phyloP scores from a whole-genome alignment of 805 yeast species.

The Hanseniaspora valbyensis region DNA sequence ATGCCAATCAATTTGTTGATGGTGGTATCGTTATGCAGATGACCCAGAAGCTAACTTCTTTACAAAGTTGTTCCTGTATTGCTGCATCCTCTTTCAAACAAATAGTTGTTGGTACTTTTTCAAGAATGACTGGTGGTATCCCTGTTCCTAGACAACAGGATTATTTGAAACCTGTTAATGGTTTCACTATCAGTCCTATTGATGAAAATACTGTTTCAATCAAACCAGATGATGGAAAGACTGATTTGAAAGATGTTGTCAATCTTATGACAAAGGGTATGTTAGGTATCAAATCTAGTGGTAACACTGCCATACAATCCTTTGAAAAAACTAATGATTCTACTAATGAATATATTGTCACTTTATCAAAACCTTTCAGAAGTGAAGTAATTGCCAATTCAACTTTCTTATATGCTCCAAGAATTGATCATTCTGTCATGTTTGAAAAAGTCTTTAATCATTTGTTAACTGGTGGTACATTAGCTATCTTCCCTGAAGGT shows the following conservation, averaged over 20 bases:
- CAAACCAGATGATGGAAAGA: not conserved
- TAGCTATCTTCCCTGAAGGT: conserved; percentile 96
- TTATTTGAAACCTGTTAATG: conserved; percentile 54
- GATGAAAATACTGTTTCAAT: conserved; percentile 17
- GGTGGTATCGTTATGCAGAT: conserved; percentile 60
- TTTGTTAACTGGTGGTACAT: conserved; percentile 63
- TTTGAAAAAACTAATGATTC: conserved; percentile 34
- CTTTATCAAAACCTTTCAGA: conserved; percentile 43
- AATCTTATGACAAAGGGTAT: conserved; percentile 55
- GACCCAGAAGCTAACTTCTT: conserved; percentile 36
- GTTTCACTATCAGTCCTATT: conserved; percentile 49
- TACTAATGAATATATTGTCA: conserved; percentile 40
- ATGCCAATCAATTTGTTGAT: conserved; percentile 81
- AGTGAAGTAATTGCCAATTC: conserved; percentile 62
- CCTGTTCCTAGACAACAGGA: conserved; percentile 94
- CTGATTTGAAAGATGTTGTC: not conserved
- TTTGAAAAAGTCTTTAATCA: conserved; percentile 78
- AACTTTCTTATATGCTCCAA: conserved; percentile 59
- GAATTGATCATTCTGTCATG: conserved; percentile 76
- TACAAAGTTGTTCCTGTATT: conserved; percentile 43
- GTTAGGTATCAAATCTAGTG: conserved; percentile 60
- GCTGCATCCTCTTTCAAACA: conserved; percentile 69
- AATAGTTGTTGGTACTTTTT: conserved; percentile 59
- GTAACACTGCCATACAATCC: conserved; percentile 59
- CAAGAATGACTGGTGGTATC: conserved; percentile 67